Conservation (phyloP, 1,139 yeast species). For the Geotrichum reessii region DNA sequence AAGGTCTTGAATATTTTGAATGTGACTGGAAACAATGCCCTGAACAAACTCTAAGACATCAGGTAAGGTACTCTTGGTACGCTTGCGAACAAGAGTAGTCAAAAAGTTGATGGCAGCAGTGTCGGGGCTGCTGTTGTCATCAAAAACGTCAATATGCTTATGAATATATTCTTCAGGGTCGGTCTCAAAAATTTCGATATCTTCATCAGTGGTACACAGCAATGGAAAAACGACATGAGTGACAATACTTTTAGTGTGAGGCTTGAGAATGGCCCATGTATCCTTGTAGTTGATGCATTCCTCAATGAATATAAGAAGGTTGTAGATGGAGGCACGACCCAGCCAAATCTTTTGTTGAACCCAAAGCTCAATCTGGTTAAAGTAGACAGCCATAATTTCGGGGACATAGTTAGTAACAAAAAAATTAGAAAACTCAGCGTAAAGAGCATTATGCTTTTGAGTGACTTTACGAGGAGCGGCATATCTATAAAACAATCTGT, state of each 20-base stretch:
- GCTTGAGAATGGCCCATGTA: constrained; percentile 67
- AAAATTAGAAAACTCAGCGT: constrained; percentile 33
- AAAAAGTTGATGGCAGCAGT: constrained; percentile 77
- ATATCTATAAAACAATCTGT: constrained; percentile 68
- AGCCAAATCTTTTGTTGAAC: constrained; percentile 62
- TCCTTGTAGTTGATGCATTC: constrained; percentile 61
- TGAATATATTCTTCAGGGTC: constrained; percentile 93
- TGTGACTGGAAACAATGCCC: constrained; percentile 44
- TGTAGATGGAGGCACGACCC: constrained; percentile 58
- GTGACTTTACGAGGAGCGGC: constrained; percentile 42
- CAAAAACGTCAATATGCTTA: constrained; percentile 64
- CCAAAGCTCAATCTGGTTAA: constrained; percentile 70
- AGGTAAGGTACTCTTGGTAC: constrained; percentile 55
- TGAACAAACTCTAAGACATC: constrained; percentile 64
- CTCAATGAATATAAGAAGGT: constrained; percentile 63
- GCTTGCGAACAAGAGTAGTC: constrained; percentile 62
- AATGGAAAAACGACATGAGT: constrained; percentile 75
- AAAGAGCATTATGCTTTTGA: constrained; percentile 26
- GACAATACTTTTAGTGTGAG: constrained; percentile 60
- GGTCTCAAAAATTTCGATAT: constrained; percentile 69
- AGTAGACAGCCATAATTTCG: constrained; percentile 57
- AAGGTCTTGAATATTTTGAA: constrained; percentile 42
- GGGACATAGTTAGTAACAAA: constrained; percentile 56
- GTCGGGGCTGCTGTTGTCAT: constrained; percentile 71
- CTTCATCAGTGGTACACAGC: constrained; percentile 63